These are phyloP conservation scores for Pholiota molesta DNA, from an alignment of 768 basidiomycete species.

Conservation along the genomic window DNA sequence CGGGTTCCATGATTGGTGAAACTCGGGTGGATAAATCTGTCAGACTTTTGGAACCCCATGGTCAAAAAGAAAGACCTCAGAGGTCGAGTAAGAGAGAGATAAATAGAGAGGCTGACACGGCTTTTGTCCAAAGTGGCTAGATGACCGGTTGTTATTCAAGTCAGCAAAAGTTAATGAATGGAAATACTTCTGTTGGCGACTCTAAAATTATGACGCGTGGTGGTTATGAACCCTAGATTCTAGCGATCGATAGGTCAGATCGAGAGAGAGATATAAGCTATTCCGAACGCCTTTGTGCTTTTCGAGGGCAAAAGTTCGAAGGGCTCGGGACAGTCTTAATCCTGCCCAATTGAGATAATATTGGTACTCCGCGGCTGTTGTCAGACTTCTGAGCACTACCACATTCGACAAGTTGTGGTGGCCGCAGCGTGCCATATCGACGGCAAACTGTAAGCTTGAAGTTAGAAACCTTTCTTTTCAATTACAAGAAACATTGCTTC, in stretches of 20 bases:
- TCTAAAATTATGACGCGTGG: neutral
- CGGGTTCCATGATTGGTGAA: neutral
- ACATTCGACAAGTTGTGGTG: slow-evolving; percentile 5
- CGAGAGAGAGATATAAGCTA: slow-evolving; percentile 15
- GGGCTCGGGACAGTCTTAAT: slow-evolving; percentile 18
- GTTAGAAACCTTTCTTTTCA: neutral
- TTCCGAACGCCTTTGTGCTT: slow-evolving; percentile 6
- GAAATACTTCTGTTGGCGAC: slow-evolving; percentile 3
- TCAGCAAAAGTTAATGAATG: neutral
- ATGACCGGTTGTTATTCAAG: slow-evolving; percentile 1
- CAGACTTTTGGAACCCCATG: slow-evolving; percentile 17
- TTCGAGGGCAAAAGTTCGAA: neutral
- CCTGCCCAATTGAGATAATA: slow-evolving; percentile 17
- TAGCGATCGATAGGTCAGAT: slow-evolving; percentile 17
- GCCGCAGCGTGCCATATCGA: neutral
- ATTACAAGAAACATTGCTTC: neutral
- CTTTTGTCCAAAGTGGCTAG: slow-evolving; percentile 13
- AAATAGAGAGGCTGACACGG: slow-evolving; percentile 22
- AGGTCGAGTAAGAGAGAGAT: slow-evolving; percentile 1
- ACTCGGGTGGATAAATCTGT: neutral
- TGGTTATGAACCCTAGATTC: slow-evolving; percentile 15
- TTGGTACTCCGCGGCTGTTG: slow-evolving; percentile 22
- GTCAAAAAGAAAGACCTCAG: neutral
- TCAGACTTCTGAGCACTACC: slow-evolving; percentile 5
- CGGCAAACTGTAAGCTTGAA: neutral